Evolutionary conservation across 2,329 filamentous ascomycete genomes (phyloP).

Genomic region (Clarireedia homoeocarpa): DNA sequence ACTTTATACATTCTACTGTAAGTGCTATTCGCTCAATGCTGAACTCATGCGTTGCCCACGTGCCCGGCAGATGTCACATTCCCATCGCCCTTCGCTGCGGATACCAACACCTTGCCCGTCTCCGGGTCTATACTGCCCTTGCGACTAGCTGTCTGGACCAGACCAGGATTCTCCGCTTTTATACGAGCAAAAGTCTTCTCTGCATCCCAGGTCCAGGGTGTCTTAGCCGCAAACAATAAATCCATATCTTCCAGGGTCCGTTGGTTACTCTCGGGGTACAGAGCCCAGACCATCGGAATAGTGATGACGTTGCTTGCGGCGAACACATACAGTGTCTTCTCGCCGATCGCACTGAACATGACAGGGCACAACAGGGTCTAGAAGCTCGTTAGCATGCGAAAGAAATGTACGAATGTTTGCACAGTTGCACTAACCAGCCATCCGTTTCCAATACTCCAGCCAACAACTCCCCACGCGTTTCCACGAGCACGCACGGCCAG

Average conservation of each 20-base stretch:
- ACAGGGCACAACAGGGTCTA: slow-evolving; percentile 42
- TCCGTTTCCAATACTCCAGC: neutral
- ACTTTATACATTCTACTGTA: no score
- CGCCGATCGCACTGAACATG: slow-evolving; percentile 41
- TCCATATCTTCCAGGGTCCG: slow-evolving; percentile 45
- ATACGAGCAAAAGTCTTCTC: slow-evolving; percentile 56
- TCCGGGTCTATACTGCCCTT: no score
- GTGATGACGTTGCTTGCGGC: slow-evolving; percentile 31
- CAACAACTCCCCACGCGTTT: slow-evolving; percentile 38
- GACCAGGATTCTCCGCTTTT: slow-evolving; percentile 50
- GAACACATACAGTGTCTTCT: slow-evolving; percentile 59
- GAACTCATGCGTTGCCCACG: no score
- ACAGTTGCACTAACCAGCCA: neutral
- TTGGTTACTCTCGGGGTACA: slow-evolving; percentile 45
- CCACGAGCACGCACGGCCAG: slow-evolving; percentile 45
- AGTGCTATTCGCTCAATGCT: no score
- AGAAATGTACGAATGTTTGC: slow-evolving; percentile 36
- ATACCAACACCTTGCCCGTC: no score
- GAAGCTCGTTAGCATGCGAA: slow-evolving; percentile 37
- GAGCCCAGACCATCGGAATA: slow-evolving; percentile 36
- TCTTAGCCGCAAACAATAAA: slow-evolving; percentile 58
- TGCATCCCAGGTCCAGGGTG: slow-evolving; percentile 63
- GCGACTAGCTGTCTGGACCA: slow-evolving; percentile 31
- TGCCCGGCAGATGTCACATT: no score
- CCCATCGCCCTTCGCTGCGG: no score